Percentiles rank a stretch among this genome's conserved stretches.
Evolutionary conservation across 371 early-diverging fungal genomes (phyloP).

Genomic region (Rhizopus sp.): DNA sequence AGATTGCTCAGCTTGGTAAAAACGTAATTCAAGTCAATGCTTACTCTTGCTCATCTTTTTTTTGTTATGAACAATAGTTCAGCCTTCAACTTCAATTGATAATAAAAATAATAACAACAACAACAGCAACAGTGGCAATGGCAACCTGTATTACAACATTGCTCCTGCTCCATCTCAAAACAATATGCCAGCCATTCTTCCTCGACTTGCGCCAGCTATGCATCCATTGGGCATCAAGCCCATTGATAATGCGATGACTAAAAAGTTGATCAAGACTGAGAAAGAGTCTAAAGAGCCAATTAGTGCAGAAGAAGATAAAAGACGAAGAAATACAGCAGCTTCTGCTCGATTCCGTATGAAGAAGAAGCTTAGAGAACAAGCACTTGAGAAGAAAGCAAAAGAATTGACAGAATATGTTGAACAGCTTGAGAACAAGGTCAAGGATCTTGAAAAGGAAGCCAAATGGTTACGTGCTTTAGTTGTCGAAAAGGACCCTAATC

Average conservation of each 20-base stretch:
- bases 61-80: constrained; percentile 1
- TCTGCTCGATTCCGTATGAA: constrained; percentile 94
- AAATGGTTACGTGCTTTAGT: constrained; percentile 89
- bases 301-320: constrained; percentile 80
- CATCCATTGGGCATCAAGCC: neutral
- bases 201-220: constrained; percentile 41
- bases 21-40: neutral
- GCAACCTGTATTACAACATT: constrained; percentile 1
- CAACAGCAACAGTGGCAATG: constrained; percentile 13
- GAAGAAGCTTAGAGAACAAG: constrained; percentile 89
- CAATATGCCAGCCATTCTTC: constrained; percentile 15
- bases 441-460: constrained; percentile 89
- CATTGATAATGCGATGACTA: neutral
- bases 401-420: constrained; percentile 81
- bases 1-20: constrained; percentile 3
- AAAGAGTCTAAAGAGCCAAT: constrained; percentile 22
- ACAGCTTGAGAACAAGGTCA: constrained; percentile 68
- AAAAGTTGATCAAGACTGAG: neutral
- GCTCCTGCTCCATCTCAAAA: constrained; percentile 4
- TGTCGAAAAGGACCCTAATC: constrained; percentile 71
- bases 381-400: constrained; percentile 78
- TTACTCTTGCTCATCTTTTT: neutral
- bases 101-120: constrained; percentile 6
- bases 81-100: neutral
- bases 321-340: constrained; percentile 92